phyloP scores from a whole-genome alignment of 768 basidiomycete species.

The Floccularia luteovirens region DNA sequence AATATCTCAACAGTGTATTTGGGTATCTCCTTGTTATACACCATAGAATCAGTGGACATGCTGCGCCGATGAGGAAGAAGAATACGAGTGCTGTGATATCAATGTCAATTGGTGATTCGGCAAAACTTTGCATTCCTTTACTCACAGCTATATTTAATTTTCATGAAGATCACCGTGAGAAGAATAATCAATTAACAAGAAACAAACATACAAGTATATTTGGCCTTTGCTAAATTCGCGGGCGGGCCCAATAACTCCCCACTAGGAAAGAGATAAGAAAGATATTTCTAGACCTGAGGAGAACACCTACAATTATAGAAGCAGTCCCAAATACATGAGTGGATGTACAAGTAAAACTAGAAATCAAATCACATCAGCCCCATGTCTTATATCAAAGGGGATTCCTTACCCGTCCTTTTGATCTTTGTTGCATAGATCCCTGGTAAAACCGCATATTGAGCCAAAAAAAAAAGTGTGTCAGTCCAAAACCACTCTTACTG shows the following conservation, averaged over 20 bases:
- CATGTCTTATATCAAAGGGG: background rate
- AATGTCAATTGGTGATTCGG: background rate
- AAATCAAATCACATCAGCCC: conserved; percentile 1
- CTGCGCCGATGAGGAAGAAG: conserved; percentile 70
- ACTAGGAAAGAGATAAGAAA: conserved; percentile 16
- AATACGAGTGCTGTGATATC: conserved; percentile 39
- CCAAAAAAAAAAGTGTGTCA: background rate
- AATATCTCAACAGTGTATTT: conserved; percentile 52
- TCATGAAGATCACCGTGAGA: background rate
- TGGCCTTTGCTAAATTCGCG: conserved; percentile 47
- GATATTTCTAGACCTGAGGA: conserved; percentile 1
- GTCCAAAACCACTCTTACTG: conserved; percentile 25
- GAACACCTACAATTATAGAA: conserved; percentile 51
- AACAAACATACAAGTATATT: conserved; percentile 57
- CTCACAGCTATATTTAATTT: no score
- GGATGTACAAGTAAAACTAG: conserved; percentile 42
- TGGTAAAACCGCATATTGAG: conserved; percentile 14
- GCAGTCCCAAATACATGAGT: conserved; percentile 45
- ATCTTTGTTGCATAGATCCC: conserved; percentile 35
- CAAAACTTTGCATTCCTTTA: no score
- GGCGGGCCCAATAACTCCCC: conserved; percentile 66
- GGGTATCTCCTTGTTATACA: conserved; percentile 57
- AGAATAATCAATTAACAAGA: no score
- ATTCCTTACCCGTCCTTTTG: conserved; percentile 34
- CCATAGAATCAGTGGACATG: conserved; percentile 58